phyloP scores from a whole-genome alignment of 2,329 filamentous ascomycete genomes.

The Aspergillus hiratsukae region DNA sequence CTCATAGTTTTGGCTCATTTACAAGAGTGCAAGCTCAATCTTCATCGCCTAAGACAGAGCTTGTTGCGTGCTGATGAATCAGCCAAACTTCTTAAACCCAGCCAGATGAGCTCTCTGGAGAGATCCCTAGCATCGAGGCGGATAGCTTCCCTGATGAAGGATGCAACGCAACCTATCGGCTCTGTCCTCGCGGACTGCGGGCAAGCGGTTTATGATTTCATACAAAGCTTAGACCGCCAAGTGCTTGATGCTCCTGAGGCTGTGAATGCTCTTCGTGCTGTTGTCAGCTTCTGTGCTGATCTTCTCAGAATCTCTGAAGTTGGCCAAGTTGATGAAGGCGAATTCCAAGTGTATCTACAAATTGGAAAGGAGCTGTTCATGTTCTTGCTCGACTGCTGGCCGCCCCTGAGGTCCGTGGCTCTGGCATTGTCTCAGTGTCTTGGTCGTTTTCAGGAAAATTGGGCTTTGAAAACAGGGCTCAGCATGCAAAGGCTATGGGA shows the following conservation, averaged over 20 bases:
- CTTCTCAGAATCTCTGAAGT: slow-evolving; percentile 42
- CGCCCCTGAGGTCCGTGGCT: slow-evolving; percentile 24
- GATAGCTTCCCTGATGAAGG: slow-evolving; percentile 39
- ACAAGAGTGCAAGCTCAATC: slow-evolving; percentile 34
- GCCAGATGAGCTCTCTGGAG: slow-evolving; percentile 40
- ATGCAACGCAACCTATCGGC: slow-evolving; percentile 38
- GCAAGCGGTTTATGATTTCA: slow-evolving; percentile 31
- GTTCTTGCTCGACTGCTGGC: slow-evolving; percentile 28
- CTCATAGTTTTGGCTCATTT: slow-evolving; percentile 30
- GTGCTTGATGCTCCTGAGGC: slow-evolving; percentile 22
- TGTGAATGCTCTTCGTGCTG: slow-evolving; percentile 23
- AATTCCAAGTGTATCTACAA: slow-evolving; percentile 52
- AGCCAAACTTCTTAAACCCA: slow-evolving; percentile 34
- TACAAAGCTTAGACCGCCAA: slow-evolving; percentile 26
- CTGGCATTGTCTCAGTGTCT: slow-evolving; percentile 29
- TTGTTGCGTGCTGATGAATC: slow-evolving; percentile 30
- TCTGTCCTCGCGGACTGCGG: slow-evolving; percentile 36
- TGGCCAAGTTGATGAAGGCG: slow-evolving; percentile 47
- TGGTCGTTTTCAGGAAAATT: slow-evolving; percentile 62
- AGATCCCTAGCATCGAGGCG: slow-evolving; percentile 38
- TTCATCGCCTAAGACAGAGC: slow-evolving; percentile 31
- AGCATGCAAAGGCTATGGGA: slow-evolving; percentile 80
- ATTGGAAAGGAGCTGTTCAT: slow-evolving; percentile 32
- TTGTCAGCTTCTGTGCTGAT: slow-evolving; percentile 47
- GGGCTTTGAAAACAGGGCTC: slow-evolving; percentile 68